Conservation (phyloP, 1,284 basidiomycete species). For the Athelia sp. region DNA sequence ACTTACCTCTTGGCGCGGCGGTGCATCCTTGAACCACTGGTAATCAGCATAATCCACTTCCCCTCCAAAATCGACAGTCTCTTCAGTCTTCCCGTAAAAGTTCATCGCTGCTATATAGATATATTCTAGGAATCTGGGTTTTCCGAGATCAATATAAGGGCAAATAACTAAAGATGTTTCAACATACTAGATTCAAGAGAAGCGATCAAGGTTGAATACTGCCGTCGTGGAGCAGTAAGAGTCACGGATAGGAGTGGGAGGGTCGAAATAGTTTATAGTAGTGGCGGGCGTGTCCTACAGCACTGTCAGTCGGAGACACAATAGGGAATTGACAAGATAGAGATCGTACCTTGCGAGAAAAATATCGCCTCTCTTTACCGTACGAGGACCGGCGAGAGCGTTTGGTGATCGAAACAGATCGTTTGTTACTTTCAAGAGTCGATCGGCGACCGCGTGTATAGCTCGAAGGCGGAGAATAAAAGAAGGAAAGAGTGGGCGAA, state of each 20-base stretch:
- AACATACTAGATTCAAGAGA: neutral
- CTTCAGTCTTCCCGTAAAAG: slow-evolving; percentile 50
- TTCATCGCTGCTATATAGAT: slow-evolving; percentile 26
- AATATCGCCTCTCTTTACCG: neutral
- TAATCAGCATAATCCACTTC: slow-evolving; percentile 57
- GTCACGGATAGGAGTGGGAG: neutral
- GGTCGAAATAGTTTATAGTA: neutral
- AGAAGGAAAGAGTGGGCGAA: neutral
- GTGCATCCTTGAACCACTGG: slow-evolving; percentile 64
- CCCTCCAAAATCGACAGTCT: slow-evolving; percentile 62
- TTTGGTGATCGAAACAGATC: neutral
- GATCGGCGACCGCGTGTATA: neutral
- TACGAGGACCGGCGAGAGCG: neutral
- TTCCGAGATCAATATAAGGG: neutral
- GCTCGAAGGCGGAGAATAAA: neutral
- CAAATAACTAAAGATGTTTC: neutral
- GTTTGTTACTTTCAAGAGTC: neutral
- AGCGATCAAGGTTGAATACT: neutral
- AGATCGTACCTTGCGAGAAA: neutral
- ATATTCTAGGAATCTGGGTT: neutral
- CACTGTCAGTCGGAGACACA: neutral
- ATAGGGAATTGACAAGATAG: too few relatives aligned
- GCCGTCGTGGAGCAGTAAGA: neutral
- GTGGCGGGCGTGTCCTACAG: neutral
- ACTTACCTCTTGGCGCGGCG: slow-evolving; percentile 31